Evolutionary conservation across 2,329 filamentous ascomycete genomes (phyloP).

Genomic region (Hirsutella rhossiliensis): DNA sequence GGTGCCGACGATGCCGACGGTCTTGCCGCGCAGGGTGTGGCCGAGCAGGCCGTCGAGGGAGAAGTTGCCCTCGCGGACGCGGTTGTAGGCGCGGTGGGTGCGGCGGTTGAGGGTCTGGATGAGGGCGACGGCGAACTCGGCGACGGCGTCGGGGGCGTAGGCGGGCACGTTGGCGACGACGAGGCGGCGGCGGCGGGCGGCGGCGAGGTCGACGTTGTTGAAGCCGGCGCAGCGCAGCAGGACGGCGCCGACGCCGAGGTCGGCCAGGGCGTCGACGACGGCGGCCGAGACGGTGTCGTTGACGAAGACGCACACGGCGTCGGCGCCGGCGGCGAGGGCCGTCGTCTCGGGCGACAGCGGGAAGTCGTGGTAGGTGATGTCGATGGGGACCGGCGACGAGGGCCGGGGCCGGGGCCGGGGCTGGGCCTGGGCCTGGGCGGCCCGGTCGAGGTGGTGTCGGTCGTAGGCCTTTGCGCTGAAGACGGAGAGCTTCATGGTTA

Average conservation of each 20-base stretch:
- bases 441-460: conserved; percentile 24
- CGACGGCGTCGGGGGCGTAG: conserved; percentile 58
- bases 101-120: conserved; percentile 56
- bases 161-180: conserved; percentile 55
- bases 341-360: conserved; percentile 43
- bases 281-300: conserved; percentile 44
- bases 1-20: conserved; percentile 53
- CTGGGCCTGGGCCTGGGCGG: conserved; percentile 22
- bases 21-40: conserved; percentile 49
- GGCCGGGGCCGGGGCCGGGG: conserved; percentile 6
- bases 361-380: conserved; percentile 47
- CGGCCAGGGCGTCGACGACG: conserved; percentile 38
- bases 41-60: conserved; percentile 52
- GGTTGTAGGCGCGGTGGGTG: conserved; percentile 56
- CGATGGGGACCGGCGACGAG: conserved; percentile 14
- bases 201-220: conserved; percentile 52
- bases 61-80: conserved; percentile 58
- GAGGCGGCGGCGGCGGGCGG: conserved; percentile 41
- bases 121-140: conserved; percentile 57
- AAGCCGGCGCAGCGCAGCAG: conserved; percentile 56
- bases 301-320: conserved; percentile 56
- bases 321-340: conserved; percentile 35
- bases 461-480: conserved; percentile 28
- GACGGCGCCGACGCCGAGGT: conserved; percentile 40
- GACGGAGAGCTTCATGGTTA: conserved; percentile 43